Base-by-base conservation (phyloP, 2,329 filamentous ascomycete species). In the Diplodia intermedia region DNA sequence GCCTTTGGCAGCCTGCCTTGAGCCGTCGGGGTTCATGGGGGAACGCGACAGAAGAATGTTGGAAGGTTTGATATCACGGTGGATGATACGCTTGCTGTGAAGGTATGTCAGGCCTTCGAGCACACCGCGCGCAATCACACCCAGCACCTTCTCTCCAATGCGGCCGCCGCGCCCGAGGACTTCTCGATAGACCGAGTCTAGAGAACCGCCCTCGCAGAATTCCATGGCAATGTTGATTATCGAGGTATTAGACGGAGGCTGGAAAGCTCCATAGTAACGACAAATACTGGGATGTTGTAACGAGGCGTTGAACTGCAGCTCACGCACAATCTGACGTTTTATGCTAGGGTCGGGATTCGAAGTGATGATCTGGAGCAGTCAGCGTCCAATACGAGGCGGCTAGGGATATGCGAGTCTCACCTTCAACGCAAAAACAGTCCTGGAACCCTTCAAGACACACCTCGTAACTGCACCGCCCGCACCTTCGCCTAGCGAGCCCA, bases 141-240 rank as follows among this genome's bases (percentile, higher is more conserved):
- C 95, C 4, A 99, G 85, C 1, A 99, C 95, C 78, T 98, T 99
- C 79, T 99, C 95, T 72, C 95, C 95, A 0, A 94, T 98, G 61
- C 95, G 89, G 12, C 95, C 95, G 52, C 94, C 94, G 1, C 98
- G 87, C 73, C 95, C 93, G 83, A 97, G 97, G 43, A 99, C 94
- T 81, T 99, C 95, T 72, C 92, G 92, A 83, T 99, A 99, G 71
- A 99, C 95, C 77, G 92, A 95, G 82, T 99, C 94, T 23, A 99
- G 86, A 56, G 93, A 97, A 65, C 95, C 95, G 68, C 95, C 95
- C 80, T 98, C 95, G 78, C 95, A 99, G 75, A 97, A 98, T 78
- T 99, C 95, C 95, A 99, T 99, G 68, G 93, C 94, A 76, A 99
- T 99, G 57, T 93, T 97, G 72, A 99, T 98, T 57, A 94, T 98